Conservation (phyloP, 495 filamentous ascomycete species). For the Penicillium silybi region DNA sequence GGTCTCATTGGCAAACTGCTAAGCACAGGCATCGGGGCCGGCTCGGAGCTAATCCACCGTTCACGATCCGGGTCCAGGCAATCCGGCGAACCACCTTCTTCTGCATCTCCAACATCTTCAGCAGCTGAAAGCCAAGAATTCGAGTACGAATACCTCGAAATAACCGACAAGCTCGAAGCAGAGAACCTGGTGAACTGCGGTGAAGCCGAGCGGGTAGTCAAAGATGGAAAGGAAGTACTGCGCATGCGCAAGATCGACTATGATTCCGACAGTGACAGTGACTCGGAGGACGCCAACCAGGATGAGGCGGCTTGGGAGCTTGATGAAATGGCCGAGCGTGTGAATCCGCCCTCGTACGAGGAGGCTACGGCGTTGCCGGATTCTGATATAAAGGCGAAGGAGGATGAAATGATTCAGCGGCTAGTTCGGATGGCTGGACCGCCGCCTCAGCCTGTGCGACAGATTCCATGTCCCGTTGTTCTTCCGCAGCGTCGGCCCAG, state of each 20-base stretch:
- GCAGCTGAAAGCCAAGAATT: neutral
- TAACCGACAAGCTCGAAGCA: neutral
- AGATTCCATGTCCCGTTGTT: slow-evolving; percentile 19
- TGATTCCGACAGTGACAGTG: neutral
- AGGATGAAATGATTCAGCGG: slow-evolving; percentile 6
- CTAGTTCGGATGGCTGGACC: slow-evolving; percentile 15
- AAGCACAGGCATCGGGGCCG: neutral
- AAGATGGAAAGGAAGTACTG: neutral
- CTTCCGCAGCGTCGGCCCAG: slow-evolving; percentile 24
- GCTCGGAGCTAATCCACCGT: neutral
- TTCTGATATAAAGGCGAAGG: slow-evolving; percentile 5
- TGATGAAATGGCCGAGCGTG: slow-evolving; percentile 14
- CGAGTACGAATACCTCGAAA: slow-evolving; percentile 1
- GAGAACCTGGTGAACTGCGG: neutral
- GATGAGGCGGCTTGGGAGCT: slow-evolving; percentile 19
- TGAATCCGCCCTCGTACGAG: neutral
- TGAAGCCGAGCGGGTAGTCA: neutral
- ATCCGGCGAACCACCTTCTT: neutral
- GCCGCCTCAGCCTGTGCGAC: neutral
- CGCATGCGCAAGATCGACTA: neutral
- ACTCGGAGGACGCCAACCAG: slow-evolving; percentile 1
- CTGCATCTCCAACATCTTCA: neutral
- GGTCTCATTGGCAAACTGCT: neutral
- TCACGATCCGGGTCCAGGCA: neutral
- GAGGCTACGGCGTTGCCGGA: neutral